phyloP scores from a whole-genome alignment of 306 rosid genomes.

The Prunus mira region DNA sequence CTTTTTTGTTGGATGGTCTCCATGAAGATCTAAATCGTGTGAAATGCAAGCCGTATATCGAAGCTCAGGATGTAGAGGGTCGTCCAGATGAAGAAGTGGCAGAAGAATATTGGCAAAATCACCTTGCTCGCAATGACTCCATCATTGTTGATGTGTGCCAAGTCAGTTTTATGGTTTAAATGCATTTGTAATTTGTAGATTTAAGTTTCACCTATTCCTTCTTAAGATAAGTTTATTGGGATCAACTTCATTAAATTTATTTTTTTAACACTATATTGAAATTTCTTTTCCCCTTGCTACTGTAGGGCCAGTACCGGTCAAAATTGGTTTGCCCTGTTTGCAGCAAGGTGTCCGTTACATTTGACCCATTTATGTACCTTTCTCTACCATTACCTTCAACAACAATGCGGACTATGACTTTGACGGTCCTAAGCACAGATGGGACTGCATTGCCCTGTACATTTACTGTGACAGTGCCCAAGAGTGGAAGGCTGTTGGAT shows the following conservation, averaged over 20 bases:
- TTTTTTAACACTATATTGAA: slow-evolving; percentile 2
- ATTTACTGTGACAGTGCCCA: slow-evolving; percentile 51
- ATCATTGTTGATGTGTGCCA: slow-evolving; percentile 74
- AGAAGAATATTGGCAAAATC: slow-evolving; percentile 83
- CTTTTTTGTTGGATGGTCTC: slow-evolving; percentile 89
- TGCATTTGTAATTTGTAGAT: neutral
- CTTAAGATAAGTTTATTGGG: neutral
- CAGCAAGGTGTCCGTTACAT: slow-evolving; percentile 68
- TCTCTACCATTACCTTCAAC: slow-evolving; percentile 84
- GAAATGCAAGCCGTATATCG: slow-evolving; percentile 72
- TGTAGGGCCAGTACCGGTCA: slow-evolving; percentile 85
- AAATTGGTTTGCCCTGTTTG: slow-evolving; percentile 77
- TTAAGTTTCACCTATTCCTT: neutral
- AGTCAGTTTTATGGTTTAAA: slow-evolving; percentile 35
- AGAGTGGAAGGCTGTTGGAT: slow-evolving; percentile 53
- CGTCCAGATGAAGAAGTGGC: slow-evolving; percentile 73
- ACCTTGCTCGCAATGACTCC: slow-evolving; percentile 82
- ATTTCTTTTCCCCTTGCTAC: slow-evolving; percentile 7
- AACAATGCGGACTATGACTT: slow-evolving; percentile 58
- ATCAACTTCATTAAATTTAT: neutral
- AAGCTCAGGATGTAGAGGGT: slow-evolving; percentile 74
- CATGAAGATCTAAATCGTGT: slow-evolving; percentile 92
- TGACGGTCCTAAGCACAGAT: slow-evolving; percentile 60
- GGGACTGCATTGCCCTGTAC: slow-evolving; percentile 52
- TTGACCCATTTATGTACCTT: slow-evolving; percentile 92